phyloP scores from a whole-genome alignment of 2,329 filamentous ascomycete genomes.

The Penicillium fuscoglaucum region DNA sequence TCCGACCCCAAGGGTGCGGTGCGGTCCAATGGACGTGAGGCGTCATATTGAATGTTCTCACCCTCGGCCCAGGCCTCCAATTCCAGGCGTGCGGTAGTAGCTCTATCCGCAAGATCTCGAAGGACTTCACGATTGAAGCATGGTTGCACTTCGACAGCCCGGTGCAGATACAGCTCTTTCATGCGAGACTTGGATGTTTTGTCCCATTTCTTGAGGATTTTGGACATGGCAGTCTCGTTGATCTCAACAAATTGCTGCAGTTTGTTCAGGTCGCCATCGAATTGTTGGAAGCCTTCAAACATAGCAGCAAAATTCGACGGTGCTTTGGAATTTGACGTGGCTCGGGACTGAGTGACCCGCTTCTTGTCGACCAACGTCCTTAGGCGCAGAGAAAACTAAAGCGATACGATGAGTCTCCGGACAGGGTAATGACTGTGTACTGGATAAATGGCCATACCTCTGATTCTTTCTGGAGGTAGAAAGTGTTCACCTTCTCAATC shows the following conservation, averaged over 20 bases:
- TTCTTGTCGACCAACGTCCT: constrained; percentile 95
- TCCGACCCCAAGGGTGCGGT: constrained; percentile 62
- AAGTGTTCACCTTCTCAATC: constrained; percentile 96
- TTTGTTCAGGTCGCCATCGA: constrained; percentile 94
- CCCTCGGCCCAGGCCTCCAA: constrained; percentile 96
- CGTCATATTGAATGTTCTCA: constrained; percentile 83
- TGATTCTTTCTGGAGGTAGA: constrained; percentile 96
- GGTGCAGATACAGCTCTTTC: constrained; percentile 93
- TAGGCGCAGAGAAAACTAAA: constrained; percentile 84
- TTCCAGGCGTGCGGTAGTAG: constrained; percentile 92
- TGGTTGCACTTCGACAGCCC: constrained; percentile 94
- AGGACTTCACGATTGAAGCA: constrained; percentile 98
- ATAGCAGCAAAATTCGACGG: constrained; percentile 93
- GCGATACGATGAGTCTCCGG: background rate
- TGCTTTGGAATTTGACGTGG: constrained; percentile 73
- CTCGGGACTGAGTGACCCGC: constrained; percentile 78
- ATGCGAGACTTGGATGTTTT: constrained; percentile 99
- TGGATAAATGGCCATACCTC: constrained; percentile 64
- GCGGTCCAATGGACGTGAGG: constrained; percentile 42
- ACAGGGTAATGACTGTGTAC: background rate
- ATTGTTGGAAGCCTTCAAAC: constrained; percentile 96
- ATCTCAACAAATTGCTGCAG: constrained; percentile 97
- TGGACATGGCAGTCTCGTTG: constrained; percentile 96
- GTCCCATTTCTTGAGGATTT: constrained; percentile 99
- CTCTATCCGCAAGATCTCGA: constrained; percentile 93